These are phyloP conservation scores for Cercospora nicotianae DNA, from an alignment of 2,329 filamentous ascomycete genomes.

Conservation along the genomic window DNA sequence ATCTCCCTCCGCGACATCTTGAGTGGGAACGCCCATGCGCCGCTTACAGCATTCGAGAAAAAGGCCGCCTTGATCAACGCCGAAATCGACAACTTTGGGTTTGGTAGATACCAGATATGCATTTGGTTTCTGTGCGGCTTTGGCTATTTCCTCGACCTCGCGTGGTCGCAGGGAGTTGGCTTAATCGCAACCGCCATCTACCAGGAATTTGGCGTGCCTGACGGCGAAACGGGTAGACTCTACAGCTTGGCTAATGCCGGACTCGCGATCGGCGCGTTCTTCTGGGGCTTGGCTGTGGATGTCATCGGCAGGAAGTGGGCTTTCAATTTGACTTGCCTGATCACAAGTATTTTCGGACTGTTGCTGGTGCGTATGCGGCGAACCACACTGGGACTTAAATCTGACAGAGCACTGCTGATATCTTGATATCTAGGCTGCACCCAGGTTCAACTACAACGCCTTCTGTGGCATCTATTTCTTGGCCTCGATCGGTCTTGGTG, in stretches of 20 bases:
- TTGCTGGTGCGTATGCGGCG: slow-evolving; percentile 38
- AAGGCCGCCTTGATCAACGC: slow-evolving; percentile 47
- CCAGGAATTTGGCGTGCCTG: slow-evolving; percentile 57
- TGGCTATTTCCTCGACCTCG: slow-evolving; percentile 57
- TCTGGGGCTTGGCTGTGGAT: slow-evolving; percentile 59
- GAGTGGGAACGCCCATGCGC: slow-evolving; percentile 9
- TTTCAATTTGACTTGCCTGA: slow-evolving; percentile 60
- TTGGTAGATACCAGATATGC: slow-evolving; percentile 52
- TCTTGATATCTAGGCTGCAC: slow-evolving; percentile 40
- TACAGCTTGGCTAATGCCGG: slow-evolving; percentile 54
- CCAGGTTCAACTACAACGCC: slow-evolving; percentile 45
- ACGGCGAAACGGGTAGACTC: slow-evolving; percentile 50
- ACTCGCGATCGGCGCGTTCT: slow-evolving; percentile 56
- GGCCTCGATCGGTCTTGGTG: slow-evolving; percentile 41
- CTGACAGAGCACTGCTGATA: background rate
- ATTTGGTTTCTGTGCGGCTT: slow-evolving; percentile 56
- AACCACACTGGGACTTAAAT: too few species aligned
- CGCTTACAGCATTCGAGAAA: slow-evolving; percentile 44
- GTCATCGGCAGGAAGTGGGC: slow-evolving; percentile 57
- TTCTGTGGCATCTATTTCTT: slow-evolving; percentile 44
- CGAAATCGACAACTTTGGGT: slow-evolving; percentile 55
- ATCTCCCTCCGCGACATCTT: slow-evolving; percentile 12
- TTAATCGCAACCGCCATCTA: slow-evolving; percentile 56
- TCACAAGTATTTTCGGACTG: slow-evolving; percentile 56
- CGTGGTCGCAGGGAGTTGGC: slow-evolving; percentile 62